Base-by-base conservation (phyloP, 2,329 filamentous ascomycete genomes). In the Tolypocladium tundrense region DNA sequence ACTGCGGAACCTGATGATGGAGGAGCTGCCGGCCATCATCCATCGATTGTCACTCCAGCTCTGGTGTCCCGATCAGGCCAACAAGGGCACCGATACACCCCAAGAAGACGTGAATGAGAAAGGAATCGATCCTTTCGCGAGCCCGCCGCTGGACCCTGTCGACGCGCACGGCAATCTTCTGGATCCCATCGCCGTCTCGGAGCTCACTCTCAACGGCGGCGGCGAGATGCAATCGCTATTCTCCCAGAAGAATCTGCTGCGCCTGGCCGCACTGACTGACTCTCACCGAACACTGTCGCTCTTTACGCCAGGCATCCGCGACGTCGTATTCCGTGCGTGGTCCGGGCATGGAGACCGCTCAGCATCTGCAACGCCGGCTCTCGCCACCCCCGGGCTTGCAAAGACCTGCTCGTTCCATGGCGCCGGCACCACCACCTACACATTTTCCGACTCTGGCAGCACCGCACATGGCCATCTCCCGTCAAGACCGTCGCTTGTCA, bases 21-120 rank as follows among this genome's bases (percentile, higher is more conserved):
- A 99, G 63, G 94, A 99, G 71, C 76, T 99, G 31, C 94, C 94
- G 0, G 92, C 93, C 54, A 97, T 97, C 60, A 96, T 99, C 61
- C 94, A 99, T 73, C 85, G 91, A 55, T 76, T 99, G 24, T 97
- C 93, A 0, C 77, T 97, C 58, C 86, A 90, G 63, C 74, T 97
- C 54, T 96, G 91, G 87, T 94, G 91, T 57, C 90, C 92, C 0
- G 93, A 97, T 64, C 90, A 94, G 69, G 70, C 67, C 40, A 72
- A 70, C 57, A 73, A 74, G 63, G 82, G 81, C 59, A 77, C 64
- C 1, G 69, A 84, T 42, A 69, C 76, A 21, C 74, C 79, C 24
- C 77, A 75, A 58, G 79, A 79, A 59, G 73, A 76, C 33, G 66
- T 73, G 52, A 73, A 86, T 63, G 82, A 89, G 64, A 75, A 83